Evolutionary conservation across 139 green algal genomes (phyloP).

Genomic region (Haematococcus lacustris): DNA sequence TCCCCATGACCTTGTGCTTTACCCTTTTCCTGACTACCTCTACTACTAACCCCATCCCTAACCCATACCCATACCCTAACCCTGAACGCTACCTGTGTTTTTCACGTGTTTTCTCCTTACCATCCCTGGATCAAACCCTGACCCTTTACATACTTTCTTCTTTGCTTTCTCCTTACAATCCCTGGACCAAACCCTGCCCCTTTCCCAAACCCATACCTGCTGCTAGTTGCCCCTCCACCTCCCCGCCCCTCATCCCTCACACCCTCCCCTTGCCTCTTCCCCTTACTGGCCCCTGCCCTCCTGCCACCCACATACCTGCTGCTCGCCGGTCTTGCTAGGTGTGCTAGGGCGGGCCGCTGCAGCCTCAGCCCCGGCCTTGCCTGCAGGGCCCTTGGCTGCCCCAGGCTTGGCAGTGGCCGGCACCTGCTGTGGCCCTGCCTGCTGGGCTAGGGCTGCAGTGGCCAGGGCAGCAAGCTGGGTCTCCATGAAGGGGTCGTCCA

Average conservation of each 20-base stretch:
- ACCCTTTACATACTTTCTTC: too few species aligned
- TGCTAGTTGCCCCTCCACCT: too few species aligned
- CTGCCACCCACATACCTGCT: background rate
- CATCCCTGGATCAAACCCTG: too few species aligned
- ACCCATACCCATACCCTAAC: too few species aligned
- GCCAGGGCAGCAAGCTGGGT: slow-evolving; percentile 11
- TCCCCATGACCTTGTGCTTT: too few species aligned
- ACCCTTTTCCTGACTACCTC: background rate
- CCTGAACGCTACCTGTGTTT: too few species aligned
- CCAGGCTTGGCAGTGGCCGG: background rate
- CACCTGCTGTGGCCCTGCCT: background rate
- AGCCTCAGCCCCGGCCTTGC: background rate
- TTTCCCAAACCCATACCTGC: too few species aligned
- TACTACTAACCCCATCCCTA: background rate
- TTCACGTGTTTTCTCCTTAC: too few species aligned
- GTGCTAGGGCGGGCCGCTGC: background rate
- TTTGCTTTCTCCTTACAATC: too few species aligned
- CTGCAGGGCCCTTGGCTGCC: background rate
- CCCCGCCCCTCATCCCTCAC: too few species aligned
- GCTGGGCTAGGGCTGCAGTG: slow-evolving; percentile 7
- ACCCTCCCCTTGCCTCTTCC: background rate
- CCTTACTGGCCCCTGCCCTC: background rate
- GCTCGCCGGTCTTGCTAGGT: background rate
- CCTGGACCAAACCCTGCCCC: too few species aligned
- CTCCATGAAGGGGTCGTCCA: slow-evolving; percentile 38